These are phyloP conservation scores for Wickerhamiella spandovensis DNA, from an alignment of 805 yeast genomes.

Conservation along the genomic window DNA sequence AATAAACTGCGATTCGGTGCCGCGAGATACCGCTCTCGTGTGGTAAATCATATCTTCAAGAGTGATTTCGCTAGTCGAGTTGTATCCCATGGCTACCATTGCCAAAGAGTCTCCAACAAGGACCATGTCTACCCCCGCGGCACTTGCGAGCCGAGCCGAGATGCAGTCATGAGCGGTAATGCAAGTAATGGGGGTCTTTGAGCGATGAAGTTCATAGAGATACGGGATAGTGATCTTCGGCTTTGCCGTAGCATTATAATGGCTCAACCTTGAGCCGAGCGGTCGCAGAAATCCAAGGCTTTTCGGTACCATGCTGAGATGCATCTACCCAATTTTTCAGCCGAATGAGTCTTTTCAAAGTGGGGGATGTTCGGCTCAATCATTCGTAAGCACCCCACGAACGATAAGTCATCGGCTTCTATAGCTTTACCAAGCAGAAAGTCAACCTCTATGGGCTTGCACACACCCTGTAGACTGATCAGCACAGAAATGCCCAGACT, in stretches of 20 bases:
- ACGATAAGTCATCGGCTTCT: neutral
- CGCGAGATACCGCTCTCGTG: conserved; percentile 63
- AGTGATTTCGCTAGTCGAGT: conserved; percentile 49
- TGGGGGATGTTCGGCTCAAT: too few relatives aligned
- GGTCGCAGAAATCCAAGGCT: neutral
- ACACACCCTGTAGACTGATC: neutral
- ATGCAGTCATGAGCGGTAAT: conserved; percentile 86
- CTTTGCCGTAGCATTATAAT: conserved; percentile 5
- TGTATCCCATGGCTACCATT: conserved; percentile 79
- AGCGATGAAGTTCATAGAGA: conserved; percentile 25
- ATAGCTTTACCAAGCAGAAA: too few relatives aligned
- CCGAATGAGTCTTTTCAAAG: neutral
- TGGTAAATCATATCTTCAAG: conserved; percentile 69
- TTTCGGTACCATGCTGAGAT: neutral
- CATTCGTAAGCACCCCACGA: neutral
- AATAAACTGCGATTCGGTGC: conserved; percentile 48
- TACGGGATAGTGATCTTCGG: conserved; percentile 30
- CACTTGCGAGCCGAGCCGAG: conserved; percentile 56
- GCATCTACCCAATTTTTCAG: neutral
- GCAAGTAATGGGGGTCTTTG: conserved; percentile 33
- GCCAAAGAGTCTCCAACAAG: conserved; percentile 88
- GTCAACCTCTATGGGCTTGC: neutral
- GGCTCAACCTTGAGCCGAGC: conserved; percentile 10
- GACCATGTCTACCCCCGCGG: conserved; percentile 52
- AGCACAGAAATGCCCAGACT: too few relatives aligned